Conservation (phyloP, 441 rosid species). For the Syzygium syzygioides region DNA sequence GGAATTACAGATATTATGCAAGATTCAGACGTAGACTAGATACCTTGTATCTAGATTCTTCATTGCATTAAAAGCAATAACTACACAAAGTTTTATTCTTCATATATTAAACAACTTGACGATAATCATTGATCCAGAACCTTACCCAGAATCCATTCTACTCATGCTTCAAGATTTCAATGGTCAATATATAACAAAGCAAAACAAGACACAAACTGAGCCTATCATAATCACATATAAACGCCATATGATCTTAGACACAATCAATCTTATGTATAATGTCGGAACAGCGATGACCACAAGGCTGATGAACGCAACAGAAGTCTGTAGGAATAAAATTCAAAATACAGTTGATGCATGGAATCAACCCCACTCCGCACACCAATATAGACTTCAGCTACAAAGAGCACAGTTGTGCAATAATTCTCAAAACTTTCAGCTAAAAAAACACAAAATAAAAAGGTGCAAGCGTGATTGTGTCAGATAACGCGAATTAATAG, state of each 20-base stretch:
- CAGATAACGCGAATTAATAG: no score
- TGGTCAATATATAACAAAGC: not conserved
- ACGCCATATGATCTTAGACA: not conserved
- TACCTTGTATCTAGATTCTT: not conserved
- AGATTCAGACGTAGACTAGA: not conserved
- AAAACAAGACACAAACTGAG: not conserved
- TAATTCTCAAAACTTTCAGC: not conserved
- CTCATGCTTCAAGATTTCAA: not conserved
- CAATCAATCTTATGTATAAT: conserved; percentile 42
- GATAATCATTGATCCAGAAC: not conserved
- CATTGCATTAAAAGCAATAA: not conserved
- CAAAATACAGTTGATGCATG: not conserved
- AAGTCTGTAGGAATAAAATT: conserved; percentile 43
- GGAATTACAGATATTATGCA: not conserved
- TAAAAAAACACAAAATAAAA: not conserved
- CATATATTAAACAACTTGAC: not conserved
- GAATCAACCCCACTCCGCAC: not conserved
- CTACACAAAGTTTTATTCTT: not conserved
- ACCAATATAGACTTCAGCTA: not conserved
- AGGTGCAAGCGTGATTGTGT: not conserved
- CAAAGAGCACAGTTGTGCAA: not conserved
- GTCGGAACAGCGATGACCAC: conserved; percentile 66
- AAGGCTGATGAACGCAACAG: conserved; percentile 67
- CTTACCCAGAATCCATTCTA: not conserved
- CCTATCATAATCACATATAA: not conserved